Evolutionary conservation across 2,329 filamentous ascomycete species (phyloP), one percentile per base, ranked within the genome.

Genomic region (Trichoderma koningii): DNA sequence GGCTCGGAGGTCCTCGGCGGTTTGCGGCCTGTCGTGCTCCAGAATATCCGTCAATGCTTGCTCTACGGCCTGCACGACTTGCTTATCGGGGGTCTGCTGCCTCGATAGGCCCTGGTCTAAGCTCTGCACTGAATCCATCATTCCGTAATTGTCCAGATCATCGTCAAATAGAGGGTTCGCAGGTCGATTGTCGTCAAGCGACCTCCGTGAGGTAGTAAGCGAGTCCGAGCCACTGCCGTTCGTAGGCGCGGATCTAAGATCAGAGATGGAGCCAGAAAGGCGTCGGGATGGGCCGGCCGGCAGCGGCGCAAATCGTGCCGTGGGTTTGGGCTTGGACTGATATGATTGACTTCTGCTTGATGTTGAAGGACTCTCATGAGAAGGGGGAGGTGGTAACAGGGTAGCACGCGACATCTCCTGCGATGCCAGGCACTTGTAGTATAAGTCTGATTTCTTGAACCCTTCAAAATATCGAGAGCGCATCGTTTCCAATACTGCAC

Each of bases 371-470:
- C 73, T 73, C 57, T 70, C 71, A 45, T 59, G 65, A 50, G 28
- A 68, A 52, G 26, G 56, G 50, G 68, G 64, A 15, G 69, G 60
- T 38, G 71, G 68, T 10, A 67, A 65, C 42, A 71, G 65, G 30
- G 74, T 74, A 7, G 70, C 65, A 56, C 73, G 81, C 1, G 85
- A 82, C 48, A 86, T 83, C 76, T 97, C 93, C 72, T 96, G 92
- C 14, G 94, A 91, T 7, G 94, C 92, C 1, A 99, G 82, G 74
- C 93, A 97, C 75, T 99, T 99, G 81, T 95, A 98, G 75, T 93
- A 99, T 0, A 99, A 78, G 73, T 98, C 95, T 0, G 95, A 97
- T 70, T 88, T 91, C 73, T 93, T 96, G 80, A 99, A 99, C 21
- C 86, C 87, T 19, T 90, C 87, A 68, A 95, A 95, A 73, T 96